phyloP scores from a whole-genome alignment of 2,329 filamentous ascomycete species.

The Canariomyces notabilis region DNA sequence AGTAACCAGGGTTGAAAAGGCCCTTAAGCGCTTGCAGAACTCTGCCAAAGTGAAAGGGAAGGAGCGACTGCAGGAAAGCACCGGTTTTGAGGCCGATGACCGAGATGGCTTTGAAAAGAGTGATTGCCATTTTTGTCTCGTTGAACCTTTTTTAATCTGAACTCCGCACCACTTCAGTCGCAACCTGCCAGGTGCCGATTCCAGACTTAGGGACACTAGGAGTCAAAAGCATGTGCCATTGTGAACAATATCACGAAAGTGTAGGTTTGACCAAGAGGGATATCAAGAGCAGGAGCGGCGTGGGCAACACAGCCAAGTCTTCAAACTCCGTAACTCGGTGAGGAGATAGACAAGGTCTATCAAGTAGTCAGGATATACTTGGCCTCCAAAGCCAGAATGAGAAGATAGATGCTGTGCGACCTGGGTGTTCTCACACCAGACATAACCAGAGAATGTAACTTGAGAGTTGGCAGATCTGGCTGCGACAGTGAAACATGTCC shows the following conservation, averaged over 20 bases:
- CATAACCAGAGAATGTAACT: no score
- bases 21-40: conserved; percentile 17
- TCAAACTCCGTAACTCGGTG: no score
- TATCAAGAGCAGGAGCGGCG: background rate
- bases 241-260: background rate
- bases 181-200: background rate
- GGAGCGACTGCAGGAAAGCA: conserved; percentile 22
- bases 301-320: background rate
- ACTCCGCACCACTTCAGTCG: conserved; percentile 6
- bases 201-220: background rate
- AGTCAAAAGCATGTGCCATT: background rate
- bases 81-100: conserved; percentile 21
- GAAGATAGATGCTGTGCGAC: no score
- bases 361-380: no score
- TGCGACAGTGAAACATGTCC: background rate
- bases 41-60: conserved; percentile 20
- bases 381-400: no score
- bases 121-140: conserved; percentile 21
- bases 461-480: no score
- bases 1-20: conserved; percentile 11
- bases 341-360: no score
- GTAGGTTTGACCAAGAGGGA: background rate
- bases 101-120: conserved; percentile 18
- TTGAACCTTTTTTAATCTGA: background rate
- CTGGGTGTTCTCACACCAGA: no score